A percentile compares a stretch with the other conserved stretches of the same genome.
phyloP scores from a whole-genome alignment of 2,329 filamentous ascomycete genomes.

The Escovopsis sp. region DNA sequence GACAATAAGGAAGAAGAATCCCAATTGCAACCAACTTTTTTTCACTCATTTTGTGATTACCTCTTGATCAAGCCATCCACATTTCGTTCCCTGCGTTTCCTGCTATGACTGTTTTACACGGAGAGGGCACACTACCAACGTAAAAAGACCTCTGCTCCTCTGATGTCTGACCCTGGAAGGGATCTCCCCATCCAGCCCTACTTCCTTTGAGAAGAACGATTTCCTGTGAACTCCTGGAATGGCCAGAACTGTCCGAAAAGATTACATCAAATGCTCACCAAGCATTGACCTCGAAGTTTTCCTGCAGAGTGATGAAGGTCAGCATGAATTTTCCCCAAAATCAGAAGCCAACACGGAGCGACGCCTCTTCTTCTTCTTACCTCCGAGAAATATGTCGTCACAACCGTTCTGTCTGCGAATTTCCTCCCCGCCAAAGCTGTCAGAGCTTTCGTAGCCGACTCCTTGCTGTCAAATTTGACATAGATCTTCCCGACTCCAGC shows the following conservation, averaged over 20 bases:
- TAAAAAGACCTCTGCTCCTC: background rate
- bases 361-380: slow-evolving; percentile 27
- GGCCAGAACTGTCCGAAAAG: slow-evolving; percentile 4
- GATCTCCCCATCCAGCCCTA: background rate
- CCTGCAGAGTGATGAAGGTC: slow-evolving; percentile 33
- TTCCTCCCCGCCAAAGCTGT: slow-evolving; percentile 86
- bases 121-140: slow-evolving; percentile 2
- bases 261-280: slow-evolving; percentile 42
- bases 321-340: slow-evolving; percentile 10
- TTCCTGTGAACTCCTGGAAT: background rate
- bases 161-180: background rate
- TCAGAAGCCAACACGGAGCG: background rate
- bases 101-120: slow-evolving; percentile 8
- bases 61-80: slow-evolving; percentile 1
- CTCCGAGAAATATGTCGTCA: slow-evolving; percentile 93
- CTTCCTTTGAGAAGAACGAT: background rate
- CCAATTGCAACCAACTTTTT: background rate
- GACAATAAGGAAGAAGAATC: slow-evolving; percentile 5
- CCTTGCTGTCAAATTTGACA: slow-evolving; percentile 74
- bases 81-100: slow-evolving; percentile 1
- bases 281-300: slow-evolving; percentile 85
- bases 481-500: slow-evolving; percentile 95
- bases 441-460: slow-evolving; percentile 70
- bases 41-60: background rate
- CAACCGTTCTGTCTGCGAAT: slow-evolving; percentile 90